phyloP scores from a whole-genome alignment of 176 grass and related monocot genomes.

The Aegilops tauschii region DNA sequence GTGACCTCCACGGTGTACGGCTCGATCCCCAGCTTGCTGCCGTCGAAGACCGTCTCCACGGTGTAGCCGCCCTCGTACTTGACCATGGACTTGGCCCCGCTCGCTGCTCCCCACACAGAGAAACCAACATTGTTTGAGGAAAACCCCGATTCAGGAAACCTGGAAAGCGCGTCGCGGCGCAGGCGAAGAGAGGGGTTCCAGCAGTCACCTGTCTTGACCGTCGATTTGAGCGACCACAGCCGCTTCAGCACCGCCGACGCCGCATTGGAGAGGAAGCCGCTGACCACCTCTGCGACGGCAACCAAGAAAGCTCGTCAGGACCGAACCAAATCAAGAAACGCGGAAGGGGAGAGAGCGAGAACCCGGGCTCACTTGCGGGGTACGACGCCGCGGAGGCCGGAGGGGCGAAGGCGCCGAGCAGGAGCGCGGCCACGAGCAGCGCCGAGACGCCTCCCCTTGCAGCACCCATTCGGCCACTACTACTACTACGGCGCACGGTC shows the following conservation, averaged over 20 bases:
- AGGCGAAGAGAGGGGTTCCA: not conserved
- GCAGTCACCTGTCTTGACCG: constrained; percentile 59
- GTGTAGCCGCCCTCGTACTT: constrained; percentile 97
- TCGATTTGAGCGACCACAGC: constrained; percentile 80
- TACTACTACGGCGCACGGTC: too few species aligned
- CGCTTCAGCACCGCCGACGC: constrained; percentile 60
- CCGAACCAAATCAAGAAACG: not conserved
- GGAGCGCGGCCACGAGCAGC: constrained; percentile 39
- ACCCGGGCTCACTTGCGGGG: constrained; percentile 32
- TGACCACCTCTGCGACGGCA: constrained; percentile 60
- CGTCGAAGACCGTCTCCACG: constrained; percentile 96
- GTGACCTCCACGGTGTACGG: constrained; percentile 79
- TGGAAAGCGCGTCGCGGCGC: not conserved
- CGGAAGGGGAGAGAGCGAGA: not conserved
- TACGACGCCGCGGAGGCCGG: constrained; percentile 50
- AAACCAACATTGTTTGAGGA: constrained; percentile 19
- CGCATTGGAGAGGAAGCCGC: constrained; percentile 65
- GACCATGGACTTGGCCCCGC: constrained; percentile 63
- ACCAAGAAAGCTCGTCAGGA: not conserved
- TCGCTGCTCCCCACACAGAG: constrained; percentile 37
- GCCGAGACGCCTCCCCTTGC: constrained; percentile 6
- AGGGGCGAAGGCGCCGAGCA: constrained; percentile 14
- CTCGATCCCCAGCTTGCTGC: constrained; percentile 96
- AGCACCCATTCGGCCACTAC: constrained; percentile 6
- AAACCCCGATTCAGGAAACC: constrained; percentile 6